phyloP scores from a whole-genome alignment of 805 yeast genomes.

The Zygosaccharomyces lentus region DNA sequence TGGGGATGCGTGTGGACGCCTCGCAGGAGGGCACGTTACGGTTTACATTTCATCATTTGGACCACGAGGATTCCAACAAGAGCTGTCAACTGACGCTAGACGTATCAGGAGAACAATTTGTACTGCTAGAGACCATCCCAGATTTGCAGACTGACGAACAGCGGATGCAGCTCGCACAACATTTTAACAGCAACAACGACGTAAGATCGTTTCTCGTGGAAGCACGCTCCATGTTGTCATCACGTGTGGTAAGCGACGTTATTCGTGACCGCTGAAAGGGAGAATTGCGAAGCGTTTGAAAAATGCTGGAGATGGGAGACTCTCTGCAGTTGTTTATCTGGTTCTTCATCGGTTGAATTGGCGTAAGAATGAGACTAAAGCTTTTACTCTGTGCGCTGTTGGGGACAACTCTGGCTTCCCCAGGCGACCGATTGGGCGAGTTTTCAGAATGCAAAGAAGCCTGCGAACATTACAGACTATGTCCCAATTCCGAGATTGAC shows the following conservation, averaged over 20 bases:
- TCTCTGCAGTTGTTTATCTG: neutral
- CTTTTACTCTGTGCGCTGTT: neutral
- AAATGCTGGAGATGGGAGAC: neutral
- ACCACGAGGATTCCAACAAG: constrained; percentile 39
- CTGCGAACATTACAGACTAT: constrained; percentile 38
- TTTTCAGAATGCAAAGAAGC: constrained; percentile 52
- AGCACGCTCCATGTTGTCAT: constrained; percentile 16
- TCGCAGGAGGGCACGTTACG: constrained; percentile 43
- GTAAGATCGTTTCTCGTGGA: constrained; percentile 19
- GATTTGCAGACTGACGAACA: constrained; percentile 26
- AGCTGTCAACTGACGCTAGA: constrained; percentile 45
- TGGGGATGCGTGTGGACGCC: constrained; percentile 55
- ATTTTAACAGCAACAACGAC: constrained; percentile 18
- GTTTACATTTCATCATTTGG: constrained; percentile 48
- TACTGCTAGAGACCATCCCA: constrained; percentile 40
- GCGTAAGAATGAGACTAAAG: constrained; percentile 4
- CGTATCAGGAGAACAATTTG: constrained; percentile 41
- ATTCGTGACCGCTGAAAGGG: neutral
- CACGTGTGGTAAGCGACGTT: constrained; percentile 5
- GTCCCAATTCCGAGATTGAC: constrained; percentile 19
- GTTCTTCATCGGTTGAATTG: neutral
- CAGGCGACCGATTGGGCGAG: constrained; percentile 57
- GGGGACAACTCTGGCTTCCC: constrained; percentile 39
- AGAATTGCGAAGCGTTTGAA: neutral
- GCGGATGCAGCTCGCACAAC: constrained; percentile 7